Base-by-base conservation (phyloP, 176 grass and related monocot species). In the Musa troglodytarum region DNA sequence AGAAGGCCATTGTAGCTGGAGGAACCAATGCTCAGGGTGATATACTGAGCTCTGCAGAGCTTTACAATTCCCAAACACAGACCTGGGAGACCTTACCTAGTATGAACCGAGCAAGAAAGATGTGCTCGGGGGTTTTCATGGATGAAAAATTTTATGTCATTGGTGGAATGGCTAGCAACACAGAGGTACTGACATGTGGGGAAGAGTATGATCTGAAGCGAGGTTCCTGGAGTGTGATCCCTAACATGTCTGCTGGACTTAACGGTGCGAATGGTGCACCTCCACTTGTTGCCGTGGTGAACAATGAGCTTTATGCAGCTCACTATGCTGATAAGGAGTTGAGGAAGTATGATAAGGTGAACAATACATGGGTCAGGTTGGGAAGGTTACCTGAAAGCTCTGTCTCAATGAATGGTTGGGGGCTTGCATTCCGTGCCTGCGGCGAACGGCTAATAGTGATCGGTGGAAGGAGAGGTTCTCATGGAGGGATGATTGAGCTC, bases 271-370 rank as follows among this genome's bases (percentile, higher is more conserved):
- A 12, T 22, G 74, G 74, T 76, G 74, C 74, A 49, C 74, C 74
- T 63, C 74, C 74, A 14, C 74, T 76, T 63, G 74, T 76, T 63
- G 74, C 74, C 23, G 74, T 76, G 13, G 55, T 76, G 8, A 76
- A 76, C 29, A 76, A 76, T 76, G 56, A 76, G 34, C 74, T 76
- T 63, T 76, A 76, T 76, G 74, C 74, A 13, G 74, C 74, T 49
- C 17, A 63, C 63, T 76, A 76, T 76, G 74, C 74, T 15, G 73
- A 75, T n/a, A 63, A 76, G 29, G 74, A 76, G 19, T 43, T 76
- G 29, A 61, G 74, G 54, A 76, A 76, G 56, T 76, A 76, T 22
- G 26, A 76, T 15, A 76, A 76, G 53, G 54, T 15, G 17, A 76
- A 76, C 13, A 63, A 76, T 51, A 49, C 10, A 63, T 76, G 74